Base-by-base conservation (phyloP, 768 basidiomycete genomes). In the Boletus fagicola region DNA sequence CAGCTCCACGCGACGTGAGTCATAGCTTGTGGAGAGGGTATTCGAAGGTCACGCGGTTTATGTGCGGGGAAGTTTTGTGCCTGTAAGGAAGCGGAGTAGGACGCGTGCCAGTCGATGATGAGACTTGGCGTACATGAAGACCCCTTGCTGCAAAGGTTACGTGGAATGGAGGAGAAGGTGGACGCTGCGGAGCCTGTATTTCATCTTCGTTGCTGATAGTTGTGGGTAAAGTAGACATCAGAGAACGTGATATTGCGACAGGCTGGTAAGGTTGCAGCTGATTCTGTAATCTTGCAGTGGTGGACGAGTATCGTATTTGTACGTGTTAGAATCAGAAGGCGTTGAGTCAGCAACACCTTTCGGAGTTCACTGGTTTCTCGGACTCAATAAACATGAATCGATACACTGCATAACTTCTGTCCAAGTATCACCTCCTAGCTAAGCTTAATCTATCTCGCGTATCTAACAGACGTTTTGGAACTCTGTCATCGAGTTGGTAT, bases 1-100 rank as follows among this genome's bases (percentile, higher is more conserved):
- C 89, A 91, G 63, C 78, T 92, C 90, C 90, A 93, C 0, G 88
- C 87, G 51, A 92, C 84, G 66, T 90, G 88, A 45, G 78, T 88
- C 77, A 91, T 87, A 1, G 72, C 70, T 63, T 88, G 85, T 18
- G 81, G 70, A 48, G 82, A 85, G 5, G 84, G 75, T 54, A 88
- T 81, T 24, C 85, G 82, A 55, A 86, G 80, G 68, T 91, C 88
- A 67, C 88, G 81, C 7, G 89, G 88, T 65, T 87, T 86, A 69
- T 90, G 89, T 3, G 89, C 86, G 57, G 88, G 86, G 71, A 91
- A 92, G 20, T 80, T 88, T 33, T 90, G 89, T 51, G 85, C 81
- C 89, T 90, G 76, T 49, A 61, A 53, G 38, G 47, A 46, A 59
- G 22, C 31, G 40, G 43, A 31, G 51, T 67, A 61, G 59, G 52